Conservation (phyloP, 805 yeast genomes). For the Saturnispora serradocipensis region DNA sequence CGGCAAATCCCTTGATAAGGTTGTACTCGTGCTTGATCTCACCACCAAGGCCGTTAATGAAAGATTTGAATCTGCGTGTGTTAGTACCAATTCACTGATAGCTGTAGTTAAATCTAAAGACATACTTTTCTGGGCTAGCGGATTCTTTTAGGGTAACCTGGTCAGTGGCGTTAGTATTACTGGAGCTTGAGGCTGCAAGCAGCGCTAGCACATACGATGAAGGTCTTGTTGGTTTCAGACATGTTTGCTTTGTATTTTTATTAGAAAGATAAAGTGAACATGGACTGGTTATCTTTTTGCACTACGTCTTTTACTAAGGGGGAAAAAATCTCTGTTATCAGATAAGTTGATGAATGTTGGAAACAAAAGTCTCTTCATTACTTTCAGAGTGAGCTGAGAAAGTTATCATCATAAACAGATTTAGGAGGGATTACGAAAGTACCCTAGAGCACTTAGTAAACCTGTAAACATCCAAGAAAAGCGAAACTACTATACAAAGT, state of each 20-base stretch:
- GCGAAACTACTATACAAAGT: not conserved
- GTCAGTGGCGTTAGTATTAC: no score
- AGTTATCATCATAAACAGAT: slow-evolving; percentile 38
- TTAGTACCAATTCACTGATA: not conserved
- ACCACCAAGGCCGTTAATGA: slow-evolving; percentile 47
- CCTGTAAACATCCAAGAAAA: not conserved
- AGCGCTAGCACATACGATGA: slow-evolving; percentile 2
- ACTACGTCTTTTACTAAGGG: not conserved
- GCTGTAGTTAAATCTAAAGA: not conserved
- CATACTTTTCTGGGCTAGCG: slow-evolving; percentile 6
- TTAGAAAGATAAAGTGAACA: not conserved
- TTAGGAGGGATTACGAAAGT: not conserved
- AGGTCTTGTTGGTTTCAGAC: slow-evolving; percentile 3
- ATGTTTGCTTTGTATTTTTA: not conserved
- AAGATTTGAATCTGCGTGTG: slow-evolving; percentile 33
- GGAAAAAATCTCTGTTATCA: slow-evolving; percentile 14
- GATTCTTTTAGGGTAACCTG: slow-evolving; percentile 7
- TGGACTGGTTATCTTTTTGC: not conserved
- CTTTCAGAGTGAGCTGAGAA: slow-evolving; percentile 53
- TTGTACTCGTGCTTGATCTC: slow-evolving; percentile 49
- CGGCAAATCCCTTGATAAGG: slow-evolving; percentile 58
- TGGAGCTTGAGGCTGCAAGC: not conserved
- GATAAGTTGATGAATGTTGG: slow-evolving; percentile 41
- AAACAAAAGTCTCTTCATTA: slow-evolving; percentile 39
- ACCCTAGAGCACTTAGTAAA: not conserved